A percentile compares a stretch with the other conserved stretches of the same genome.
These are phyloP conservation scores for Penicillium sp. DNA, from an alignment of 2,329 filamentous ascomycete genomes.

Conservation along the genomic window DNA sequence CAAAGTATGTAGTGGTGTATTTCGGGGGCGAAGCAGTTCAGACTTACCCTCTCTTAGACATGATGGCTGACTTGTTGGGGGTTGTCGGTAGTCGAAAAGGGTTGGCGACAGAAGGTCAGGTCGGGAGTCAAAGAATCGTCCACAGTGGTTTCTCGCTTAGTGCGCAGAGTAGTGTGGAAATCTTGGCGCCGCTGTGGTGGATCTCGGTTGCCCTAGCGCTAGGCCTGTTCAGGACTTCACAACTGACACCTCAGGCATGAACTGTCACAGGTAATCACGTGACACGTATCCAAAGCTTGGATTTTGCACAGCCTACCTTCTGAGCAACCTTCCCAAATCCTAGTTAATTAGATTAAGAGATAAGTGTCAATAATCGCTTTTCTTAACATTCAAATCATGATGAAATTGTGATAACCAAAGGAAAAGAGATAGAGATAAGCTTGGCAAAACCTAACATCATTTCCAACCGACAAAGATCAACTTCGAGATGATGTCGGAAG, in stretches of 20 bases:
- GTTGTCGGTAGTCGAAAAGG: slow-evolving; percentile 38
- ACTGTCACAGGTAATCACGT: background rate
- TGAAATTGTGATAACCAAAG: slow-evolving; percentile 3
- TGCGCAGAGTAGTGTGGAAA: slow-evolving; percentile 41
- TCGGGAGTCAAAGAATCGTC: slow-evolving; percentile 27
- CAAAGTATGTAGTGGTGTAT: slow-evolving; percentile 9
- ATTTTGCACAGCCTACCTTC: background rate
- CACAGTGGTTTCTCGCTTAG: slow-evolving; percentile 45
- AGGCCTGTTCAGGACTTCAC: slow-evolving; percentile 20
- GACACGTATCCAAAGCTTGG: background rate
- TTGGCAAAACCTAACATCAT: slow-evolving; percentile 4
- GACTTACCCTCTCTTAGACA: slow-evolving; percentile 54
- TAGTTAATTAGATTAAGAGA: background rate
- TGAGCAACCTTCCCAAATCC: background rate
- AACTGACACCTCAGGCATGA: slow-evolving; percentile 4
- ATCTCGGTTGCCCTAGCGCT: slow-evolving; percentile 38
- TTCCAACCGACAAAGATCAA: slow-evolving; percentile 1
- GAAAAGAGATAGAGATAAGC: slow-evolving; percentile 2
- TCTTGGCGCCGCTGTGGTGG: slow-evolving; percentile 41
- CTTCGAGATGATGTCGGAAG: background rate
- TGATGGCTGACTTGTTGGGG: slow-evolving; percentile 43
- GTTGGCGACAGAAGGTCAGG: slow-evolving; percentile 31
- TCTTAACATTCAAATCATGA: slow-evolving; percentile 1
- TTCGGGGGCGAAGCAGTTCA: slow-evolving; percentile 11
- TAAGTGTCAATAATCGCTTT: background rate